These are phyloP conservation scores for Meyerozyma sp. DNA, from an alignment of 1,139 yeast species.

Conservation along the genomic window DNA sequence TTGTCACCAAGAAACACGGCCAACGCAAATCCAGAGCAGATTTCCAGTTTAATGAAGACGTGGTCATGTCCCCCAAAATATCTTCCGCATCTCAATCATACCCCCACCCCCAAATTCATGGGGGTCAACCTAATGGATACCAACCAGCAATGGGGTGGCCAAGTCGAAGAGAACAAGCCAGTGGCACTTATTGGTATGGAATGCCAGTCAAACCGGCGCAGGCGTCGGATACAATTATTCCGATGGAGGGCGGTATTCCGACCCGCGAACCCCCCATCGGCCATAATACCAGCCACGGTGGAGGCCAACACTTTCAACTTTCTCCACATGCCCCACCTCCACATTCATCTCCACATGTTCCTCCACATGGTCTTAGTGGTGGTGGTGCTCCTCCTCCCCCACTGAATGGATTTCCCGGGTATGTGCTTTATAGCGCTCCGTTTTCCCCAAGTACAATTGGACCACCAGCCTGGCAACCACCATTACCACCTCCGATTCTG, in stretches of 20 bases:
- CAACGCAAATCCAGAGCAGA: slow-evolving; percentile 64
- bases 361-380: no score
- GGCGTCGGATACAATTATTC: neutral
- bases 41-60: slow-evolving; percentile 29
- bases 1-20: slow-evolving; percentile 69
- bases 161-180: neutral
- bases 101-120: no score
- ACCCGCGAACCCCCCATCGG: neutral
- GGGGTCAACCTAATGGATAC: neutral
- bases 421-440: neutral
- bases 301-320: neutral
- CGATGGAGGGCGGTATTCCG: neutral
- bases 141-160: neutral
- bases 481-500: neutral
- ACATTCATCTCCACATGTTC: neutral
- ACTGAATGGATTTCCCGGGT: neutral
- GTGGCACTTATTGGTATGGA: slow-evolving; percentile 1
- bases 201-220: neutral
- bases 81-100: neutral
- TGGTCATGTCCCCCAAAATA: neutral
- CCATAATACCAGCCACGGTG: neutral
- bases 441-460: neutral
- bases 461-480: neutral
- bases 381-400: neutral
- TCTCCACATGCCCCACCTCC: neutral